Evolutionary conservation across 495 filamentous ascomycete genomes (phyloP).

Genomic region (Hypoxylon perforatum): DNA sequence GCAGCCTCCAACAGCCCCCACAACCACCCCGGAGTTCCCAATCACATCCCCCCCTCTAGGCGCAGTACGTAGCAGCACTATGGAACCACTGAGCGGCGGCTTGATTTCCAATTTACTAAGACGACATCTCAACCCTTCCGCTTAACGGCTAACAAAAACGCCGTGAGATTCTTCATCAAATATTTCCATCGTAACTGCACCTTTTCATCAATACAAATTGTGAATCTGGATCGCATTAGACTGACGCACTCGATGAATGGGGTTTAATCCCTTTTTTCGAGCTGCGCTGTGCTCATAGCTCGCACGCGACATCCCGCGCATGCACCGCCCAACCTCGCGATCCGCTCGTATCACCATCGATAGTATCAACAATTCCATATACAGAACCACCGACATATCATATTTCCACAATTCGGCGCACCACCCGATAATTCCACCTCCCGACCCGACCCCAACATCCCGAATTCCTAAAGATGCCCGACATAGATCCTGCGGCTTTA

Average conservation of each 20-base stretch:
- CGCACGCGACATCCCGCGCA: constrained; percentile 54
- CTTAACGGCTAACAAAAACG: constrained; percentile 23
- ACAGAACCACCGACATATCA: constrained; percentile 9
- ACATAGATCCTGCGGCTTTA: constrained; percentile 87
- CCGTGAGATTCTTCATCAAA: constrained; percentile 36
- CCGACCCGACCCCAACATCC: constrained; percentile 7
- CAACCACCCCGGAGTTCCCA: constrained; percentile 17
- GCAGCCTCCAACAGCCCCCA: constrained; percentile 4
- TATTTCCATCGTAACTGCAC: constrained; percentile 25
- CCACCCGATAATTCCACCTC: constrained; percentile 15
- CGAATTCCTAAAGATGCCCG: constrained; percentile 67
- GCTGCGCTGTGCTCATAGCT: constrained; percentile 54
- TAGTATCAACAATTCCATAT: constrained; percentile 24
- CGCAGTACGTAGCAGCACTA: constrained; percentile 3
- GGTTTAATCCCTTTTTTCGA: constrained; percentile 49
- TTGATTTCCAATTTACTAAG: constrained; percentile 31
- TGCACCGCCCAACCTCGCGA: constrained; percentile 31
- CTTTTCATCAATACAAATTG: constrained; percentile 53
- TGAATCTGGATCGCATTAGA: constrained; percentile 53
- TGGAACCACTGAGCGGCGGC: too few relatives aligned
- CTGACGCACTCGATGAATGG: constrained; percentile 41
- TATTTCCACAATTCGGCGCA: constrained; percentile 10
- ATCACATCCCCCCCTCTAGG: constrained; percentile 24
- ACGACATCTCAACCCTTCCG: constrained; percentile 39
- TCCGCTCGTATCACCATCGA: constrained; percentile 22